phyloP scores from a whole-genome alignment of 768 basidiomycete genomes.

The Rhizopogon rudus region DNA sequence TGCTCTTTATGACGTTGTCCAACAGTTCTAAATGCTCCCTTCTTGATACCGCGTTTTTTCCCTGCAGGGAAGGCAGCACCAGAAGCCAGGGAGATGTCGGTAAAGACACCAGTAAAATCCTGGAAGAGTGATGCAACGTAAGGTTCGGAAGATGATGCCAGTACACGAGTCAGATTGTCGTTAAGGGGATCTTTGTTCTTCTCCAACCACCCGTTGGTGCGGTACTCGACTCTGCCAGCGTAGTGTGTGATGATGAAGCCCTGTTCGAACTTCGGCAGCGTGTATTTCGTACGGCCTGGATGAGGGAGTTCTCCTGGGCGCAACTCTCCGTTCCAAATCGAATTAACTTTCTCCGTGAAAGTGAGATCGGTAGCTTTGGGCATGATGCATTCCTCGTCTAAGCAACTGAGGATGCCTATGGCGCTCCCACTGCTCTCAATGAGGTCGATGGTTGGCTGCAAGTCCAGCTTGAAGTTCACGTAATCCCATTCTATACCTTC shows the following conservation, averaged over 20 bases:
- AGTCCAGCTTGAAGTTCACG: slow-evolving; percentile 94
- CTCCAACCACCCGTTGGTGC: slow-evolving; percentile 94
- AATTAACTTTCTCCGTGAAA: slow-evolving; percentile 88
- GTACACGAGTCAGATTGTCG: slow-evolving; percentile 87
- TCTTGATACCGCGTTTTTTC: slow-evolving; percentile 80
- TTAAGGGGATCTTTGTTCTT: slow-evolving; percentile 99
- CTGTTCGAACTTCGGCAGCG: slow-evolving; percentile 82
- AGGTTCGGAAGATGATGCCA: slow-evolving; percentile 76
- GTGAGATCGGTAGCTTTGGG: slow-evolving; percentile 95
- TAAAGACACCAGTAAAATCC: slow-evolving; percentile 58
- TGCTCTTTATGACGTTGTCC: slow-evolving; percentile 96
- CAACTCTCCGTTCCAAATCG: slow-evolving; percentile 56
- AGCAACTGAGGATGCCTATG: slow-evolving; percentile 87
- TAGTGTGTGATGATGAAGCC: slow-evolving; percentile 96
- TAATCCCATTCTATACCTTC: slow-evolving; percentile 98
- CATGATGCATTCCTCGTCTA: slow-evolving; percentile 99
- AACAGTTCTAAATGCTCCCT: slow-evolving; percentile 95
- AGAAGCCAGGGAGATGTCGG: slow-evolving; percentile 25
- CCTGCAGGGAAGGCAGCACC: slow-evolving; percentile 33
- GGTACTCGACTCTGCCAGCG: slow-evolving; percentile 94
- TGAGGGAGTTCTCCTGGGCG: slow-evolving; percentile 47
- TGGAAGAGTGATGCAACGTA: slow-evolving; percentile 82
- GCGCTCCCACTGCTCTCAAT: slow-evolving; percentile 74
- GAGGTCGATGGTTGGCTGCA: slow-evolving; percentile 97
- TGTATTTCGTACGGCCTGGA: slow-evolving; percentile 79